phyloP scores from a whole-genome alignment of 139 green algal genomes.

The Chlamydomonas sp. region DNA sequence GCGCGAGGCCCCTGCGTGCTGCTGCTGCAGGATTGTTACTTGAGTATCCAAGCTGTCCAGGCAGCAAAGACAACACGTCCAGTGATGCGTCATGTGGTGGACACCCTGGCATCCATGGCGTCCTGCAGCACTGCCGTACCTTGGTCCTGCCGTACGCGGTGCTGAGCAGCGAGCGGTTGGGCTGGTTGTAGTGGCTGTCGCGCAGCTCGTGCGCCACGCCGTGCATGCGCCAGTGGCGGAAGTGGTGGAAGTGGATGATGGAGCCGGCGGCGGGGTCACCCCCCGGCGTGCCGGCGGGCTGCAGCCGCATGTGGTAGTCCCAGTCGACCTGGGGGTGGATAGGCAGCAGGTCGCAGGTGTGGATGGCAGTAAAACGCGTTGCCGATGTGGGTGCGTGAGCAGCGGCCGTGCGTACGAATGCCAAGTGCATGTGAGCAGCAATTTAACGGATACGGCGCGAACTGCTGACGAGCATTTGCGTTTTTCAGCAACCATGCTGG shows the following conservation, averaged over 20 bases:
- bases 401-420: too few relatives aligned
- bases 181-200: constrained; percentile 60
- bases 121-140: not conserved
- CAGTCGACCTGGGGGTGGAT: constrained; percentile 69
- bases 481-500: too few relatives aligned
- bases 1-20: not conserved
- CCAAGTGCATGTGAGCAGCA: too few relatives aligned
- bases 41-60: too few relatives aligned
- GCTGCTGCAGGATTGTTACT: too few relatives aligned
- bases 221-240: constrained; percentile 61
- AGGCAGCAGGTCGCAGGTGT: too few relatives aligned
- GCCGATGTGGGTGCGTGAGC: too few relatives aligned
- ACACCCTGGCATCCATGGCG: too few relatives aligned
- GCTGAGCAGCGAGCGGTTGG: constrained; percentile 76
- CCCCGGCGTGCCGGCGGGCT: constrained; percentile 55
- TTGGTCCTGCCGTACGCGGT: constrained; percentile 63
- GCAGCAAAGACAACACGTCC: too few relatives aligned
- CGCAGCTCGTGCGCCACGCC: constrained; percentile 75
- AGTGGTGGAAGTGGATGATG: constrained; percentile 81
- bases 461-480: too few relatives aligned
- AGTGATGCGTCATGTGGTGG: not conserved
- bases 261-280: constrained; percentile 47
- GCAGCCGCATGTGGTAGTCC: constrained; percentile 85
- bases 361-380: too few relatives aligned
- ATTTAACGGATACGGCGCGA: too few relatives aligned